Evolutionary conservation across 208 protist species (phyloP).

Genomic region (Porcisia hertigi): DNA sequence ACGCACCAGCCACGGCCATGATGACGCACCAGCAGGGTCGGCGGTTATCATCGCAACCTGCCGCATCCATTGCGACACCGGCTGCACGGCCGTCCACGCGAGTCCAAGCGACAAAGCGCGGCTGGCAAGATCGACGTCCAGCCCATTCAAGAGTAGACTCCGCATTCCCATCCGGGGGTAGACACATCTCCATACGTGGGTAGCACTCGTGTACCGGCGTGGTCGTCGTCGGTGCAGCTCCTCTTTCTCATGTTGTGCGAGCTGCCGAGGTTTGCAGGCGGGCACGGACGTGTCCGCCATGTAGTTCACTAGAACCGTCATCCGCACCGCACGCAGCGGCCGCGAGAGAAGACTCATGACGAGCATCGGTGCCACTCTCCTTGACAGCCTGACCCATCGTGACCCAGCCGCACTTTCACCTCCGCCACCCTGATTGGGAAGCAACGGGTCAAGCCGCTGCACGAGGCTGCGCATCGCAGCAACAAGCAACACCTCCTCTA

Average conservation of each 20-base stretch:
- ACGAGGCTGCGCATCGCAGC: slow-evolving; percentile 5
- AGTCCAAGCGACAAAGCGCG: slow-evolving; percentile 29
- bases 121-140: slow-evolving; percentile 39
- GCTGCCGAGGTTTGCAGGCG: not conserved
- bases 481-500: slow-evolving; percentile 18
- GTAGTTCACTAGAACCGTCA: slow-evolving; percentile 31
- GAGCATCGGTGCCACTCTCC: slow-evolving; percentile 11
- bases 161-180: slow-evolving; percentile 12
- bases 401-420: not conserved
- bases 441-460: not conserved
- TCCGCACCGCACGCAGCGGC: slow-evolving; percentile 30
- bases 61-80: slow-evolving; percentile 24
- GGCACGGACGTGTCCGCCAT: slow-evolving; percentile 24
- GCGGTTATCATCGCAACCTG: slow-evolving; percentile 4
- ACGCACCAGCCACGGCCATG: slow-evolving; percentile 7
- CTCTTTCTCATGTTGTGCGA: not conserved
- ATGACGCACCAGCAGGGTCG: not conserved
- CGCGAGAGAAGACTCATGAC: slow-evolving; percentile 24
- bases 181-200: slow-evolving; percentile 13
- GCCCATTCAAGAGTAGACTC: slow-evolving; percentile 31
- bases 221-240: not conserved
- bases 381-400: not conserved
- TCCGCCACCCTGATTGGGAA: not conserved
- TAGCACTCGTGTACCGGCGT: slow-evolving; percentile 1
- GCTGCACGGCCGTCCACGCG: slow-evolving; percentile 27